Evolutionary conservation across 495 filamentous ascomycete genomes (phyloP), one percentile per base, ranked within the genome.

Genomic region (Podospora conica): DNA sequence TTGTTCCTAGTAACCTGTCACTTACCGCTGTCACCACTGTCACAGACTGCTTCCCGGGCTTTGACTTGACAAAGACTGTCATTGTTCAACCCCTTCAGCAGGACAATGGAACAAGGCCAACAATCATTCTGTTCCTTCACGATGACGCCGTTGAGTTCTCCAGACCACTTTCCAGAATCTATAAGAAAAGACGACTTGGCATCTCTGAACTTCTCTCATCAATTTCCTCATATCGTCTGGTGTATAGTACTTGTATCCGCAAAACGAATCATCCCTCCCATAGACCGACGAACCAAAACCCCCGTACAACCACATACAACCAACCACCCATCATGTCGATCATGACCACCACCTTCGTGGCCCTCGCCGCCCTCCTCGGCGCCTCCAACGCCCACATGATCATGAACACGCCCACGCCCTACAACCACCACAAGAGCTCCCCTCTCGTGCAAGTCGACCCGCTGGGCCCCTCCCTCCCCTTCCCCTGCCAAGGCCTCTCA

Each of bases 401-500:
- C 28, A 71, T 74, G 71, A 70, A 65, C 64, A 69, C 58, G 0
- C 71, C 71, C 1, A 64, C 61, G 9, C 67, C 73, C 0, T 94
- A 81, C 67, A 74, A 73, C 68, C 33, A 60, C 54, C 29, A 72
- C 55, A 63, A 59, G 23, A 67, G 84, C 64, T 0, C 54, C 1
- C 25, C 66, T 3, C 64, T 70, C 18, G 18, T 71, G 11, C 71
- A 71, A 24, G 65, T 70, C 20, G 27, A 68, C 60, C 71, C 73
- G 9, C 68, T 75, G 3, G 89, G 88, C 9, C 76, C 73, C 20
- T 80, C 90, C 73, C 93, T 85, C 22, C 81, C 91, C 69, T 96
- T 88, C 75, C 93, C 93, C 3, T 97, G 93, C 83, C 91, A 94
- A 73, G 58, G 62, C 29, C 40, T 62, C 21, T 69, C 75, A 3